phyloP scores from a whole-genome alignment of 306 rosid genomes.

The Acacia acuminata region DNA sequence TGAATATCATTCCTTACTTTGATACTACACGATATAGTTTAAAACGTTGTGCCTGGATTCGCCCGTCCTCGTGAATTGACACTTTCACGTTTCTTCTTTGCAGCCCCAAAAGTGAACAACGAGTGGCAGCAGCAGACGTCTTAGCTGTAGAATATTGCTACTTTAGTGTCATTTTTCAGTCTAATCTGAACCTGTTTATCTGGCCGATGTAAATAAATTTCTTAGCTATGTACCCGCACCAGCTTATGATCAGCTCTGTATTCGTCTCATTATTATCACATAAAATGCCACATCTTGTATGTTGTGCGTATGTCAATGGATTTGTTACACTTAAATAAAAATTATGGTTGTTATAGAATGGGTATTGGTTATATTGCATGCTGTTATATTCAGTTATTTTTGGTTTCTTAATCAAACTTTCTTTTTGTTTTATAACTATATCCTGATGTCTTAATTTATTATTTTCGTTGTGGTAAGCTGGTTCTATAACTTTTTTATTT shows the following conservation, averaged over 20 bases:
- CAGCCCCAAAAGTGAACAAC: conserved; percentile 53
- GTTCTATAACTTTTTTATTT: neutral
- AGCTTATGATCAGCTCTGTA: conserved; percentile 12
- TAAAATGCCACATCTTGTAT: neutral
- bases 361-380: neutral
- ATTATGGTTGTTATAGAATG: neutral
- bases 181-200: conserved; percentile 11
- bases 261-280: neutral
- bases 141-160: conserved; percentile 1
- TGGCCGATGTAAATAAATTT: neutral
- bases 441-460: neutral
- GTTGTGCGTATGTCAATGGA: neutral
- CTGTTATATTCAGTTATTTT: neutral
- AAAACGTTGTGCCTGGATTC: conserved; percentile 17
- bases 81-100: conserved; percentile 21
- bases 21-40: neutral
- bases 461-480: neutral
- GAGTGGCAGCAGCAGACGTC: conserved; percentile 9
- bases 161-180: conserved; percentile 16
- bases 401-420: neutral
- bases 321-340: neutral
- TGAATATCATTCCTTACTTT: neutral
- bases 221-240: conserved; percentile 2
- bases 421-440: neutral
- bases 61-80: neutral